A percentile compares a stretch with the other conserved stretches of the same genome.
phyloP scores from a whole-genome alignment of 148 eudicot species.

The Hydrangea macrophylla region DNA sequence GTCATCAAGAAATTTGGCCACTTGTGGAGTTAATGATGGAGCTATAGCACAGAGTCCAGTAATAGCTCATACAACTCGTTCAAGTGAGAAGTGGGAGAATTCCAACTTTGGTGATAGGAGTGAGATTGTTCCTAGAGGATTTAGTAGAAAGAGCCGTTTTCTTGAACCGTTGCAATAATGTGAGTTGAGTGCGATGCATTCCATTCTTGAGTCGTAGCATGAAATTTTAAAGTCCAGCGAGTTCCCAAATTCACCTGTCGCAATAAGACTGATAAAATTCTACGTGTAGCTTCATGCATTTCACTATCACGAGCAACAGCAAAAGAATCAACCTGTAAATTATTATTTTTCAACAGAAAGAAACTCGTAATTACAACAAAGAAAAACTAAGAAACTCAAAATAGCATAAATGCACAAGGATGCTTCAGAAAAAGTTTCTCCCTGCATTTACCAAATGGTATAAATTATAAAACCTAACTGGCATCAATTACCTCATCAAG shows the following conservation, averaged over 20 bases:
- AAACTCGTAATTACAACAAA: not conserved
- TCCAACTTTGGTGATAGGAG: not conserved
- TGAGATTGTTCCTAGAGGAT: not conserved
- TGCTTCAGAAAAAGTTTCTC: slow-evolving; percentile 10
- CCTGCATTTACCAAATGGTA: no score
- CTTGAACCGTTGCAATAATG: not conserved
- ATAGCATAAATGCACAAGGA: not conserved
- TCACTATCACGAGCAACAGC: slow-evolving; percentile 95
- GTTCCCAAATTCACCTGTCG: slow-evolving; percentile 58
- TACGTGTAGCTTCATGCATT: slow-evolving; percentile 94
- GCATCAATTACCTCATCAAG: slow-evolving; percentile 75
- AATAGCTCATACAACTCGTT: not conserved
- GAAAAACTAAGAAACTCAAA: not conserved
- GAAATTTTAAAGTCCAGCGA: not conserved
- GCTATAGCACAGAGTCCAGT: not conserved
- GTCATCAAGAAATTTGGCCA: not conserved
- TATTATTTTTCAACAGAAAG: slow-evolving; percentile 7
- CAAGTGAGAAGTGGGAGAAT: not conserved
- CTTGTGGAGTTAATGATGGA: not conserved
- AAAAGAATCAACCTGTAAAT: slow-evolving; percentile 84
- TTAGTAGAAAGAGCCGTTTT: not conserved
- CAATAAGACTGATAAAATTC: slow-evolving; percentile 79
- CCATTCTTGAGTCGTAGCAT: not conserved
- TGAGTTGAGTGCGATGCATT: not conserved
- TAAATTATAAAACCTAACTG: not conserved